Evolutionary conservation across 257 asterid species (phyloP).

Genomic region (Ophiorrhiza pumila): DNA sequence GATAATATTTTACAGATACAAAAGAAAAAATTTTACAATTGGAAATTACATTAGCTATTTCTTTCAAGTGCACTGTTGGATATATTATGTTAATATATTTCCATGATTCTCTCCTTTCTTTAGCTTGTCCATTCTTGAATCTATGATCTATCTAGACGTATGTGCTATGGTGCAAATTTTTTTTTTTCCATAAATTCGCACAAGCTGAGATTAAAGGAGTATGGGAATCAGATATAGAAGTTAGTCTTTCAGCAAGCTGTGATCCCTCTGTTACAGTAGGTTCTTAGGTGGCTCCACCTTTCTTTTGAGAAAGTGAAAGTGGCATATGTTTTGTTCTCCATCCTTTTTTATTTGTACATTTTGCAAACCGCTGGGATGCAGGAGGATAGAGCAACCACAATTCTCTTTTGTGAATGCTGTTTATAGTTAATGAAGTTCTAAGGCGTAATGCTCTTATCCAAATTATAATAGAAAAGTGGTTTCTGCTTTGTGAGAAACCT

Average conservation of each 20-base stretch:
- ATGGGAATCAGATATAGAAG: neutral
- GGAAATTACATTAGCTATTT: too few species aligned
- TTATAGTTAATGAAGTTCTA: neutral
- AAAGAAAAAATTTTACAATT: neutral
- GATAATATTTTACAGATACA: neutral
- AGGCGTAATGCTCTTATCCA: neutral
- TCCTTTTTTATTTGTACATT: neutral
- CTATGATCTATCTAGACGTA: neutral
- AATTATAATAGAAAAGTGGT: neutral
- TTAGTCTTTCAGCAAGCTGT: neutral
- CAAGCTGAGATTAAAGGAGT: neutral
- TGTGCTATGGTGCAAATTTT: neutral
- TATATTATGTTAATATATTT: neutral
- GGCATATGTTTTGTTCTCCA: neutral
- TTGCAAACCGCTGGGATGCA: neutral
- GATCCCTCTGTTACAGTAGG: neutral
- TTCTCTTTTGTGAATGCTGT: neutral
- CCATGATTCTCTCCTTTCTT: neutral
- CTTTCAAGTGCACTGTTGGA: conserved; percentile 1
- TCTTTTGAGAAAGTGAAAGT: neutral
- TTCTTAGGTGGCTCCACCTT: neutral
- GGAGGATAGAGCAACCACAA: neutral
- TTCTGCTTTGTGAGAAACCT: neutral
- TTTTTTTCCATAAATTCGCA: neutral
- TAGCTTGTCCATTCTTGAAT: neutral